Percentiles rank a stretch among this genome's conserved stretches.
Evolutionary conservation across 805 yeast species (phyloP).

Genomic region (Metschnikowia lunata): DNA sequence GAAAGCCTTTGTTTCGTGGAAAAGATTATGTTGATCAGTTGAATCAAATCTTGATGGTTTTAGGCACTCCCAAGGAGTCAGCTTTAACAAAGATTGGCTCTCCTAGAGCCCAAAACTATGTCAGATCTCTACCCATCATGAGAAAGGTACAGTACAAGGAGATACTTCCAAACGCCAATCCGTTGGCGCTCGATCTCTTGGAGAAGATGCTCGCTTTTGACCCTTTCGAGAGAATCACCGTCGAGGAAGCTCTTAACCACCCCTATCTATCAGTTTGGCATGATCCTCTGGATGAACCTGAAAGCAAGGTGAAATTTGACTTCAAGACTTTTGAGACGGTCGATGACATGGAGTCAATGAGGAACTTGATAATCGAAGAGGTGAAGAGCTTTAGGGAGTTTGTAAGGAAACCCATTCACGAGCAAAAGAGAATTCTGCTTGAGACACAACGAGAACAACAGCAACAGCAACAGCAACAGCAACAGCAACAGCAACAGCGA

Average conservation of each 20-base stretch:
- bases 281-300: constrained; percentile 71
- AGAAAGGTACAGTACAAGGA: constrained; percentile 67
- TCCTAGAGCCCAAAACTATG: constrained; percentile 86
- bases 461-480: constrained; percentile 20
- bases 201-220: constrained; percentile 80
- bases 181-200: constrained; percentile 68
- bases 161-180: constrained; percentile 81
- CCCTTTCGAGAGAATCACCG: constrained; percentile 79
- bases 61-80: constrained; percentile 81
- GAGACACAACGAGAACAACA: constrained; percentile 26
- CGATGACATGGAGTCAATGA: constrained; percentile 74
- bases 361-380: constrained; percentile 73
- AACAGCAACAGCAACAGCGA: constrained; percentile 19
- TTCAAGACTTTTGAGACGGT: constrained; percentile 74
- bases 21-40: constrained; percentile 94
- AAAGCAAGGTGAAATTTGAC: constrained; percentile 75
- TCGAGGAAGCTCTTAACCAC: constrained; percentile 82
- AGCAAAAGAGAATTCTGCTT: constrained; percentile 40
- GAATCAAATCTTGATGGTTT: constrained; percentile 75
- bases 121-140: constrained; percentile 79
- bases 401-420: constrained; percentile 72
- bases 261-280: constrained; percentile 87
- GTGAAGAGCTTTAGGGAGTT: constrained; percentile 72
- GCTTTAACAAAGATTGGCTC: constrained; percentile 58
- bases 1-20: constrained; percentile 89